A percentile compares a stretch with the other conserved stretches of the same genome.
phyloP scores from a whole-genome alignment of 345 rosid species.

The Isatis tinctoria region DNA sequence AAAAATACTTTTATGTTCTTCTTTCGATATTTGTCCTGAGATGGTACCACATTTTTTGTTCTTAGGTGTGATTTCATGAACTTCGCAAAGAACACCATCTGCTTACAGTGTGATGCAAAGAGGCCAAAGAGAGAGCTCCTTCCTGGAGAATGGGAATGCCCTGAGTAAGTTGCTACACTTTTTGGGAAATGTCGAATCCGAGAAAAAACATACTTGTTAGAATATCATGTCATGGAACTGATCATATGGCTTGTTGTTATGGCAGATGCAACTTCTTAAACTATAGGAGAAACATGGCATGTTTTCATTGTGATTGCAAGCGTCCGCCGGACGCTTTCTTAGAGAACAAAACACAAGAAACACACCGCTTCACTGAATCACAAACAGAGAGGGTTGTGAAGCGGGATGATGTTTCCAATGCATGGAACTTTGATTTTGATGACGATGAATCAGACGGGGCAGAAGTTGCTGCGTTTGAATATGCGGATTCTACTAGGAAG shows the following conservation, averaged over 20 bases:
- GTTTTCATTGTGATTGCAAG: conserved; percentile 98
- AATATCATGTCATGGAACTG: background rate
- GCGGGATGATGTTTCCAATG: conserved; percentile 65
- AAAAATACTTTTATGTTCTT: background rate
- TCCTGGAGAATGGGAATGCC: conserved; percentile 99
- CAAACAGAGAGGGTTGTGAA: conserved; percentile 41
- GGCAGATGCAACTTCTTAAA: conserved; percentile 97
- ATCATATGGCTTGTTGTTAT: conserved; percentile 12
- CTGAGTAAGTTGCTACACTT: conserved; percentile 59
- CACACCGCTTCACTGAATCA: conserved; percentile 39
- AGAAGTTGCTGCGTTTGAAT: conserved; percentile 89
- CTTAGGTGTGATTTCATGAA: conserved; percentile 96
- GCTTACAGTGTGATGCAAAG: conserved; percentile 98
- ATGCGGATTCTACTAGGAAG: conserved; percentile 58
- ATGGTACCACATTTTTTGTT: conserved; percentile 1
- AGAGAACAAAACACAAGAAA: conserved; percentile 57
- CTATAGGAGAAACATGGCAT: conserved; percentile 85
- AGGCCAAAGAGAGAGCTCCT: conserved; percentile 94
- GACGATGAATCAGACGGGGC: conserved; percentile 98
- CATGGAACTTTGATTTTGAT: conserved; percentile 97
- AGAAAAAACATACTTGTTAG: background rate
- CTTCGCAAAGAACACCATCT: conserved; percentile 86
- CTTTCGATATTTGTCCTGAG: conserved; percentile 6
- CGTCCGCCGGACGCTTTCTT: conserved; percentile 74
- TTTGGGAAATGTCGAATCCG: background rate